Percentiles rank a stretch among this genome's conserved stretches.
These are phyloP conservation scores for Dimargaris cristalligena DNA, from an alignment of 192 early-diverging fungal species.

Conservation along the genomic window DNA sequence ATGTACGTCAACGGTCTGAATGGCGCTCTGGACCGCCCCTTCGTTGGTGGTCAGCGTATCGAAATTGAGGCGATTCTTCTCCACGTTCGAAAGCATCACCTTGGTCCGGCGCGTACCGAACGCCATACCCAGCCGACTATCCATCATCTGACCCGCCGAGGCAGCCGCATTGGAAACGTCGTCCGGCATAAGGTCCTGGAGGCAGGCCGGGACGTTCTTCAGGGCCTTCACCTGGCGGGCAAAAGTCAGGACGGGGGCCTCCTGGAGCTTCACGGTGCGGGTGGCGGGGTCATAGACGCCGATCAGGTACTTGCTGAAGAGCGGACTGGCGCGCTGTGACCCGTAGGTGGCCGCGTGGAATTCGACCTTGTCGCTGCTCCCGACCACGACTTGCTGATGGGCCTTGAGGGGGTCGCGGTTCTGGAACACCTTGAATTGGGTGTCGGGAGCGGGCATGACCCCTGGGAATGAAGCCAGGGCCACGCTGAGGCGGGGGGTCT, in stretches of 20 bases:
- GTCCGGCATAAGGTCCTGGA: too few relatives aligned
- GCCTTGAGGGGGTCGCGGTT: neutral
- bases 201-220: neutral
- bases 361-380: neutral
- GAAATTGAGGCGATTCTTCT: too few relatives aligned
- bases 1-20: too few relatives aligned
- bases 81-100: too few relatives aligned
- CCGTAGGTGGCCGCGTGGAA: neutral
- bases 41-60: too few relatives aligned
- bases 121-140: too few relatives aligned
- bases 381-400: neutral
- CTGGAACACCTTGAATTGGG: neutral
- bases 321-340: neutral
- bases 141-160: too few relatives aligned
- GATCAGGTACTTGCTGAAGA: neutral
- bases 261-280: neutral
- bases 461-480: constrained; percentile 5
- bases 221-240: neutral
- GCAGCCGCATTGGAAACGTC: too few relatives aligned
- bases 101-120: too few relatives aligned
- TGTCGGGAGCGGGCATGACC: neutral
- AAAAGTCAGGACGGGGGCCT: constrained; percentile 5
- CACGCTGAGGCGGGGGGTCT: neutral
- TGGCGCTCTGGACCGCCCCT: too few relatives aligned
- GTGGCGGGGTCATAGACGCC: neutral